Evolutionary conservation across 192 early-diverging fungal genomes (phyloP).

Genomic region (Funneliformis geosporum): DNA sequence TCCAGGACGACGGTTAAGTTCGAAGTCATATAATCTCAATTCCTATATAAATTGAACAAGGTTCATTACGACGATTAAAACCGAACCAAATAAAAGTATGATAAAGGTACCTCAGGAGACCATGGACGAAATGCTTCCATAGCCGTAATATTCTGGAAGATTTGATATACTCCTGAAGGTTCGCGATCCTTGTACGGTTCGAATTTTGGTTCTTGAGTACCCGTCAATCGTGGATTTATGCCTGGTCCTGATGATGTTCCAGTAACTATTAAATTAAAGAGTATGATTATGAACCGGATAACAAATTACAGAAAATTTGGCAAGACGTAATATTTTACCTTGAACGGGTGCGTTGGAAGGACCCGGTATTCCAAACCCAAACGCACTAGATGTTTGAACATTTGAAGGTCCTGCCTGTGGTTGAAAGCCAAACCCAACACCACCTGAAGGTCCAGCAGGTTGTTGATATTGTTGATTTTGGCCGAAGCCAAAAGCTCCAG

Average conservation of each 20-base stretch:
- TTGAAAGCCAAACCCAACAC: background rate
- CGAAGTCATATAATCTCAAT: background rate
- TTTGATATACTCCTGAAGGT: background rate
- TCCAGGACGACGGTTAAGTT: background rate
- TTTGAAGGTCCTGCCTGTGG: background rate
- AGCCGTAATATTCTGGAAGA: background rate
- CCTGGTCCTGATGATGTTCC: background rate
- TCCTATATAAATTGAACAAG: background rate
- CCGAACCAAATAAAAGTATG: too few species aligned
- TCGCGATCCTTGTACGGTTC: background rate
- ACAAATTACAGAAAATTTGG: too few species aligned
- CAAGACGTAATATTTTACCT: background rate
- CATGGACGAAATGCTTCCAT: background rate
- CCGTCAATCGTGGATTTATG: background rate
- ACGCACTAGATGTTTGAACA: background rate
- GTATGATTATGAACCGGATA: background rate
- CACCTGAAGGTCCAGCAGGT: background rate
- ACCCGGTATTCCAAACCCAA: background rate
- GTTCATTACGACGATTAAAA: too few species aligned
- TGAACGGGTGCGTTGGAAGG: background rate
- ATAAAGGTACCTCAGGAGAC: background rate
- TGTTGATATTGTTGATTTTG: too few species aligned
- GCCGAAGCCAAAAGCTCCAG: background rate
- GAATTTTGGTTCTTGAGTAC: background rate
- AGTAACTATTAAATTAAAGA: background rate